Conservation (phyloP, 495 filamentous ascomycete genomes). For the Penicillium taxi region DNA sequence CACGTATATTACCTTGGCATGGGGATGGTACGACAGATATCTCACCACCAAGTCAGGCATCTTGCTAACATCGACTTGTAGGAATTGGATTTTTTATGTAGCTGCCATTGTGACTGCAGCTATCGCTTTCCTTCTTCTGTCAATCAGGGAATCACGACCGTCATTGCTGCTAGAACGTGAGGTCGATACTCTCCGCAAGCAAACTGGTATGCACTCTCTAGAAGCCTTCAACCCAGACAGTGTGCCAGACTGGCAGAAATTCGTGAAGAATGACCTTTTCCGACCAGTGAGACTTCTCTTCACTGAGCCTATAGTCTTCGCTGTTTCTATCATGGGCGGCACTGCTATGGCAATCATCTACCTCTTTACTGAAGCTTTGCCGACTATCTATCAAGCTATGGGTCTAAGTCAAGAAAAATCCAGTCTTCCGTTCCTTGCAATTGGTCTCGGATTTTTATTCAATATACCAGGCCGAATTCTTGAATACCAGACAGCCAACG, state of each 20-base stretch:
- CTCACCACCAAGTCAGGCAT: neutral
- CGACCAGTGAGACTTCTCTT: conserved; percentile 32
- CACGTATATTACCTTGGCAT: conserved; percentile 24
- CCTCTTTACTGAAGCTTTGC: conserved; percentile 39
- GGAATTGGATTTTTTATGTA: conserved; percentile 37
- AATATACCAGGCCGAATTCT: neutral
- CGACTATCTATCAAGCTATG: conserved; percentile 27
- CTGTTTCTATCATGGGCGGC: conserved; percentile 24
- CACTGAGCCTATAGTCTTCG: conserved; percentile 37
- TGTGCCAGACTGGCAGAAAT: conserved; percentile 20
- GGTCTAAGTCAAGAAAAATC: conserved; percentile 21
- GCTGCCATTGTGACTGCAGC: conserved; percentile 29
- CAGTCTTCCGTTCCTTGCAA: conserved; percentile 35
- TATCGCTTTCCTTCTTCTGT: conserved; percentile 23
- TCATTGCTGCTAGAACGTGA: conserved; percentile 23
- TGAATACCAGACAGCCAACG: conserved; percentile 1
- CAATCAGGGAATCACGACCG: conserved; percentile 34
- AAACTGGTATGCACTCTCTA: conserved; percentile 17
- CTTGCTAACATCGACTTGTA: conserved; percentile 3
- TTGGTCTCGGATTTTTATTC: conserved; percentile 8
- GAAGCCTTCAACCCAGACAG: conserved; percentile 27
- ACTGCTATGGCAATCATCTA: conserved; percentile 33
- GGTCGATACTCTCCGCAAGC: conserved; percentile 16
- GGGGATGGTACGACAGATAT: conserved; percentile 26
- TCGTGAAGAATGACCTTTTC: conserved; percentile 23